A percentile compares a stretch with the other conserved stretches of the same genome.
These are phyloP conservation scores for Scedosporium minutisporum DNA, from an alignment of 2,329 filamentous ascomycete species.

Conservation along the genomic window DNA sequence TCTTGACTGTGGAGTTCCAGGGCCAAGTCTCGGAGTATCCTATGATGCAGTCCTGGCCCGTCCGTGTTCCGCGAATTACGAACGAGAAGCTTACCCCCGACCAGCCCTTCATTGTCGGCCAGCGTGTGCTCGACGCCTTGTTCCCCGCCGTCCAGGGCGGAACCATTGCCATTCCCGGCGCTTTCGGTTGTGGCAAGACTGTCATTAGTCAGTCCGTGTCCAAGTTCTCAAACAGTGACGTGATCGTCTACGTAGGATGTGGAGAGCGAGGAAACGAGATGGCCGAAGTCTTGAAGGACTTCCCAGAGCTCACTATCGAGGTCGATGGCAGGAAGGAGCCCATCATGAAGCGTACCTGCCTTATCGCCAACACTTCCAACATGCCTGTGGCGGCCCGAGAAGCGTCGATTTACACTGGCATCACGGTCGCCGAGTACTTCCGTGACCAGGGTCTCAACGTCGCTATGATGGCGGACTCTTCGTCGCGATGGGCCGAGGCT, in stretches of 20 bases:
- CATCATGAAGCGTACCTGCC: constrained; percentile 98
- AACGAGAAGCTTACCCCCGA: constrained; percentile 87
- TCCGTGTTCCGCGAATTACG: constrained; percentile 85
- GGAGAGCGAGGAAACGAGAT: constrained; percentile 98
- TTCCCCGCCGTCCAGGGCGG: constrained; percentile 96
- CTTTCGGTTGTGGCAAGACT: constrained; percentile 98
- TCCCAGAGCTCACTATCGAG: constrained; percentile 93
- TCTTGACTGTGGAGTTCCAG: constrained; percentile 94
- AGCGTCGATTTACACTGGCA: constrained; percentile 96
- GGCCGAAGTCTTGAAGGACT: constrained; percentile 99
- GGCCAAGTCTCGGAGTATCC: constrained; percentile 87
- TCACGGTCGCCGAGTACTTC: constrained; percentile 94
- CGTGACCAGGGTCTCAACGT: constrained; percentile 94
- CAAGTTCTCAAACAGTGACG: constrained; percentile 99
- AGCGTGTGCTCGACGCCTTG: constrained; percentile 89
- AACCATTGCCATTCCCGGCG: constrained; percentile 94
- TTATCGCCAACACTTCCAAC: constrained; percentile 99
- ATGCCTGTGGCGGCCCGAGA: constrained; percentile 98
- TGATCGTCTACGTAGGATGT: constrained; percentile 91
- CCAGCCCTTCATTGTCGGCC: constrained; percentile 89
- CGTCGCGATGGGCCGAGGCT: constrained; percentile 96
- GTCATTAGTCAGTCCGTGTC: constrained; percentile 98
- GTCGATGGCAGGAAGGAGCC: constrained; percentile 91
- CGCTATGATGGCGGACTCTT: constrained; percentile 99
- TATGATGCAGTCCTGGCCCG: constrained; percentile 99